Evolutionary conservation across 352 stramenopile genomes (phyloP).

Genomic region (Phytophthora palmivora): DNA sequence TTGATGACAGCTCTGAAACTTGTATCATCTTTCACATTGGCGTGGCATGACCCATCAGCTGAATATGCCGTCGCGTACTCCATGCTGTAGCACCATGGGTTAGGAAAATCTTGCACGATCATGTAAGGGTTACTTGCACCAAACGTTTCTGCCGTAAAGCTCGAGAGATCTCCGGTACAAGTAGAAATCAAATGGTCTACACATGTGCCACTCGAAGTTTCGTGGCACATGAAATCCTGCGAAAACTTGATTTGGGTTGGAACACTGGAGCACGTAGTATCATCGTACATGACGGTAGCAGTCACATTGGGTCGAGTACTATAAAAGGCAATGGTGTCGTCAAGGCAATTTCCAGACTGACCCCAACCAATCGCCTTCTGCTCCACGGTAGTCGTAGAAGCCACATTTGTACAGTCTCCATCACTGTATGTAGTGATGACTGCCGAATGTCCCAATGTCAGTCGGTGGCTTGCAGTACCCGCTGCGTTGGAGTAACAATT

Average conservation of each 20-base stretch:
- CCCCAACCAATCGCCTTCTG: too few species aligned
- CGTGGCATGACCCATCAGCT: conserved; percentile 4
- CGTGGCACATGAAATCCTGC: conserved; percentile 14
- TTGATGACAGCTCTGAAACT: conserved; percentile 14
- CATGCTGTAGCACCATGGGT: conserved; percentile 2
- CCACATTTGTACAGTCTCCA: not conserved
- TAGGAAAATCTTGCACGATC: conserved; percentile 8
- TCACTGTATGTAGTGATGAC: conserved; percentile 18
- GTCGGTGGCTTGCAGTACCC: conserved; percentile 9
- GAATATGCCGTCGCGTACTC: conserved; percentile 11
- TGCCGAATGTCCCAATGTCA: conserved; percentile 10
- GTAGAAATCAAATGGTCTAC: not conserved
- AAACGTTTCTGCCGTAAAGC: not conserved
- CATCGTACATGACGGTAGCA: conserved; percentile 1
- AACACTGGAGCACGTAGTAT: conserved; percentile 8
- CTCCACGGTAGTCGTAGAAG: not conserved
- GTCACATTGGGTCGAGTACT: conserved; percentile 5
- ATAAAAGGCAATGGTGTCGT: conserved; percentile 9
- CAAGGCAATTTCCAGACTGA: not conserved
- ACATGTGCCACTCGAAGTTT: too few species aligned
- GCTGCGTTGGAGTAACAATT: conserved; percentile 22
- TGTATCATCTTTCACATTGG: not conserved
- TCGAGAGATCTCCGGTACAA: not conserved
- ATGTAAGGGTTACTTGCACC: conserved; percentile 6
- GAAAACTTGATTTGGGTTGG: conserved; percentile 10